These are phyloP conservation scores for Penicillium paneum DNA, from an alignment of 2,329 filamentous ascomycete genomes.

Conservation along the genomic window DNA sequence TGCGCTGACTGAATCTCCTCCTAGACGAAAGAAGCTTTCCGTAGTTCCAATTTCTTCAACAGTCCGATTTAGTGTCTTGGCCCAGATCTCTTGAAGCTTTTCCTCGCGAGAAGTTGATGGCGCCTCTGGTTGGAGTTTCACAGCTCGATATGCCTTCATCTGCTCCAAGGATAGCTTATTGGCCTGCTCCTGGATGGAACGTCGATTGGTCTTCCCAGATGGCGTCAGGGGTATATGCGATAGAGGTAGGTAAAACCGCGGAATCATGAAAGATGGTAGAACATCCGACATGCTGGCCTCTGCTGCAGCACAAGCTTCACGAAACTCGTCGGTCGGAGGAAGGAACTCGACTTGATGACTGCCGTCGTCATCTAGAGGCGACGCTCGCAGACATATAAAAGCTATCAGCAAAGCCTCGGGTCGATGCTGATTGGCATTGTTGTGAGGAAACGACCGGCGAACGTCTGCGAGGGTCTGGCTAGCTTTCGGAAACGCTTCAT, in stretches of 20 bases:
- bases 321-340: background rate
- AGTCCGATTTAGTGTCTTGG: constrained; percentile 2
- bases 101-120: constrained; percentile 9
- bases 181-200: too few species aligned
- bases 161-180: background rate
- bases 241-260: constrained; percentile 33
- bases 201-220: constrained; percentile 37
- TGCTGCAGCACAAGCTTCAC: background rate
- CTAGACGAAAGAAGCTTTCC: background rate
- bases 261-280: constrained; percentile 16
- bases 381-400: background rate
- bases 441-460: background rate
- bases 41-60: background rate
- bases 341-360: too few species aligned
- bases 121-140: background rate
- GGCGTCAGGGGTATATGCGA: constrained; percentile 35
- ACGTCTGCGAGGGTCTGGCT: background rate
- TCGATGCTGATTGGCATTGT: background rate
- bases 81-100: constrained; percentile 15
- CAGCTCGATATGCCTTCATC: background rate
- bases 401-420: background rate
- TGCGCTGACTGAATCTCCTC: constrained; percentile 24
- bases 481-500: background rate
- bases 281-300: background rate
- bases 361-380: too few species aligned